Evolutionary conservation across 768 basidiomycete genomes (phyloP).

Genomic region (Multifurca ochricompacta): DNA sequence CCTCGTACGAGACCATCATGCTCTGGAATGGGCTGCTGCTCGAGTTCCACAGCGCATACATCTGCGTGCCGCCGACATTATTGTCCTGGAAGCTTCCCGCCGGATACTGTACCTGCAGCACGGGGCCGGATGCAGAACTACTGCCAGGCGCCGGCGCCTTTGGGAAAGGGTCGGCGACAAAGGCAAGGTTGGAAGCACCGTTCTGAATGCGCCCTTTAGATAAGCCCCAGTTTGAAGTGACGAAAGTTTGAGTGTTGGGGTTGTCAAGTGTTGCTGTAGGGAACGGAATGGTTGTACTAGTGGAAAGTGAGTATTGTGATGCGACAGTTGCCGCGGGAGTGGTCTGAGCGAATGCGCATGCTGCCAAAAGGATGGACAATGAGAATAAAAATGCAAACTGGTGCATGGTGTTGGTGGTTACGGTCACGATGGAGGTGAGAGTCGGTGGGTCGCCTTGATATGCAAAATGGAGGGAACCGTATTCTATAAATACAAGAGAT

Average conservation of each 20-base stretch:
- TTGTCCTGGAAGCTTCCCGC: conserved; percentile 50
- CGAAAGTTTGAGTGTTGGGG: conserved; percentile 40
- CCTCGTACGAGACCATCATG: conserved; percentile 68
- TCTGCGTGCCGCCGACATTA: conserved; percentile 54
- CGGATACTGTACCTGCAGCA: conserved; percentile 58
- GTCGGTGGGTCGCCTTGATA: too few species aligned
- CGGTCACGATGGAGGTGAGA: too few species aligned
- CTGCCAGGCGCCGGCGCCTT: conserved; percentile 31
- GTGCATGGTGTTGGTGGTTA: background rate
- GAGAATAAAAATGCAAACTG: background rate
- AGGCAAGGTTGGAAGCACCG: conserved; percentile 45
- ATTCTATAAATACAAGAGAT: background rate
- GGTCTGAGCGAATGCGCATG: background rate
- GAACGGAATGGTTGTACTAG: conserved; percentile 57
- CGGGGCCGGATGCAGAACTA: conserved; percentile 29
- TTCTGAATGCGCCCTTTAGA: conserved; percentile 55
- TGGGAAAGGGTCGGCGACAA: conserved; percentile 64
- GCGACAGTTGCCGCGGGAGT: conserved; percentile 30
- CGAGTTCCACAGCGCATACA: conserved; percentile 61
- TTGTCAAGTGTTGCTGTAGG: conserved; percentile 53
- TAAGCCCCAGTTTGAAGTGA: conserved; percentile 54
- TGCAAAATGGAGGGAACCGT: too few species aligned
- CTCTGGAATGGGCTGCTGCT: conserved; percentile 50
- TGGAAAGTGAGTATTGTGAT: conserved; percentile 44
- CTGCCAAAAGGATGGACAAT: conserved; percentile 1